A percentile compares a stretch with the other conserved stretches of the same genome.
Evolutionary conservation across 2,329 filamentous ascomycete species (phyloP).

Genomic region (Sporothrix curviconia): DNA sequence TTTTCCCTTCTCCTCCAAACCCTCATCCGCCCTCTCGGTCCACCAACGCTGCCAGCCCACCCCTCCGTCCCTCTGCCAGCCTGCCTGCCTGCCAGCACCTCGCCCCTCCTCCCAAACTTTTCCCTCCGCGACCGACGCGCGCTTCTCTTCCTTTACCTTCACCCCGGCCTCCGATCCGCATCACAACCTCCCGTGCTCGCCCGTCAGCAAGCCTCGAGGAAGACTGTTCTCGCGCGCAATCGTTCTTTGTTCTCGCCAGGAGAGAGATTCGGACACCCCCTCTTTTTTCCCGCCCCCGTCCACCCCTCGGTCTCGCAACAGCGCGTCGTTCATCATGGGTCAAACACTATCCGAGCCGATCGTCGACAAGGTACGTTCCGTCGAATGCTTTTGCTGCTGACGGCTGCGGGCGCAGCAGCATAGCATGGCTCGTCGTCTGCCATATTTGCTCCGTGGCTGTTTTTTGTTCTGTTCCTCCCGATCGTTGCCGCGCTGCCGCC

Average conservation of each 20-base stretch:
- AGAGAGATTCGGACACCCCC: background rate
- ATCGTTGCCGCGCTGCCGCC: background rate
- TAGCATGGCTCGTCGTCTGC: background rate
- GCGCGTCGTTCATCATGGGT: constrained; percentile 62
- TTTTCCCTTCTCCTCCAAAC: constrained; percentile 1
- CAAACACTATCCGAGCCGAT: constrained; percentile 99
- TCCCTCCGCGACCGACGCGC: constrained; percentile 25
- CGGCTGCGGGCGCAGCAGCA: background rate
- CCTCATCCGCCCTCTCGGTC: constrained; percentile 11
- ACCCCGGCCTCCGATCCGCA: constrained; percentile 10
- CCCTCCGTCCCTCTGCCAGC: constrained; percentile 15
- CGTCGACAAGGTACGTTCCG: constrained; percentile 82
- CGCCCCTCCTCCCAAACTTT: constrained; percentile 21
- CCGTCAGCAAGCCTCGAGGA: background rate
- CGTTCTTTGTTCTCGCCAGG: constrained; percentile 3
- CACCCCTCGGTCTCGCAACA: background rate
- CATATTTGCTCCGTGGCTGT: background rate
- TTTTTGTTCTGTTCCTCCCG: background rate
- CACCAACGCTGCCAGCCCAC: constrained; percentile 12
- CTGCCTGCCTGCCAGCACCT: constrained; percentile 13
- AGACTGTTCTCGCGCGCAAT: background rate
- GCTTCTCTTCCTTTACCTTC: constrained; percentile 18
- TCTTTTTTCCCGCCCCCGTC: background rate
- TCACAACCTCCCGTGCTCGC: background rate
- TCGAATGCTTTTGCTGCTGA: constrained; percentile 2